These are phyloP conservation scores for Penicillium sp. DNA, from an alignment of 2,329 filamentous ascomycete genomes.

Conservation along the genomic window DNA sequence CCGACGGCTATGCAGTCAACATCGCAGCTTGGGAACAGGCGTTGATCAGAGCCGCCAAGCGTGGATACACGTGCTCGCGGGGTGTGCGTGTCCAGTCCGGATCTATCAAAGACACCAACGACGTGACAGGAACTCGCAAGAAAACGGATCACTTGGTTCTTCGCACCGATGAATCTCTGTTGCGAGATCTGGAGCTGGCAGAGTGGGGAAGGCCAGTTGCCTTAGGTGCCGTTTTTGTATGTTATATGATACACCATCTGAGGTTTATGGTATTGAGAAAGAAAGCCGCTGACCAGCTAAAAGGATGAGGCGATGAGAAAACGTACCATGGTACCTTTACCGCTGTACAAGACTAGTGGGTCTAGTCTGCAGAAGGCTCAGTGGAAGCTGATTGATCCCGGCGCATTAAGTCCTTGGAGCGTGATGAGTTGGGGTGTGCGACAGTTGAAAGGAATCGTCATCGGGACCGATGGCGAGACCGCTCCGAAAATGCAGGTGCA, in stretches of 20 bases:
- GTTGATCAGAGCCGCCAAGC: constrained; percentile 61
- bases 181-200: constrained; percentile 64
- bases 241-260: constrained; percentile 10
- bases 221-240: constrained; percentile 65
- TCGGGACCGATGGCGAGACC: constrained; percentile 36
- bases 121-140: constrained; percentile 9
- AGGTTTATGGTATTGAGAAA: neutral
- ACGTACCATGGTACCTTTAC: constrained; percentile 63
- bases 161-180: constrained; percentile 55
- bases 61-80: constrained; percentile 51
- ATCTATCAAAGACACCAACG: constrained; percentile 6
- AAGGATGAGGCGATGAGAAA: constrained; percentile 63
- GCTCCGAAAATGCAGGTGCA: constrained; percentile 34
- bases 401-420: constrained; percentile 56
- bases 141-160: constrained; percentile 47
- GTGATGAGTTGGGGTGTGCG: constrained; percentile 70
- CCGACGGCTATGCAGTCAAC: constrained; percentile 79
- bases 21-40: constrained; percentile 71
- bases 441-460: constrained; percentile 56
- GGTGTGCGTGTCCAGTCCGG: constrained; percentile 20
- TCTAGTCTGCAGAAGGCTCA: constrained; percentile 67
- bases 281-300: neutral
- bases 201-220: constrained; percentile 78
- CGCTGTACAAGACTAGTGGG: constrained; percentile 59
- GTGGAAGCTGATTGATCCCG: constrained; percentile 50